Percentiles rank a stretch among this genome's conserved stretches.
phyloP scores from a whole-genome alignment of 2,329 filamentous ascomycete species.

The Sporothrix humicola region DNA sequence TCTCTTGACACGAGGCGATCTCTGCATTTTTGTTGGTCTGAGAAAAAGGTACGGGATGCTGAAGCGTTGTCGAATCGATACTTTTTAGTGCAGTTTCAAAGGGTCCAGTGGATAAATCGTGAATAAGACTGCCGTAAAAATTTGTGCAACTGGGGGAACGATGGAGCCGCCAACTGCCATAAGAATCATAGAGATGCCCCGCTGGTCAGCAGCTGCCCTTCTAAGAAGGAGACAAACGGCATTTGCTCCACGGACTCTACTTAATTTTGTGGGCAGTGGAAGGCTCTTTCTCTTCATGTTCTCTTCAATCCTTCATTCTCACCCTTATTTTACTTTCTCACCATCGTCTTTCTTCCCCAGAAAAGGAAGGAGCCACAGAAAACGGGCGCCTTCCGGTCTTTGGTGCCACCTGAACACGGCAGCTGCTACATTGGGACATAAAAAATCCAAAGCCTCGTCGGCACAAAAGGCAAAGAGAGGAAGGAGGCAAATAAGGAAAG shows the following conservation, averaged over 20 bases:
- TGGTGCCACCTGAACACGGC: constrained; percentile 1
- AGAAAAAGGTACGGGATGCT: not conserved
- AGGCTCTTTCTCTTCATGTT: not conserved
- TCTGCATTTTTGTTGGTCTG: not conserved
- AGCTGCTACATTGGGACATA: constrained; percentile 22
- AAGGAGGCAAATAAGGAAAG: constrained; percentile 11
- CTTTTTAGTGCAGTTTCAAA: not conserved
- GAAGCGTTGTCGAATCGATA: not conserved
- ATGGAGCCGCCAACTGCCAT: constrained; percentile 18
- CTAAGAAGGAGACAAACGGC: not conserved
- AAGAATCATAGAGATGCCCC: not conserved
- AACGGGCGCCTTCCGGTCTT: not conserved
- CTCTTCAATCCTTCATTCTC: not conserved
- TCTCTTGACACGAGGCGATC: not conserved
- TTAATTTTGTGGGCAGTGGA: constrained; percentile 8
- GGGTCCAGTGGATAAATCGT: not conserved
- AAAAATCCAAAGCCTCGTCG: constrained; percentile 16
- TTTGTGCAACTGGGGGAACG: not conserved
- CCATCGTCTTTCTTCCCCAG: not conserved
- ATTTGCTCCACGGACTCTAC: not conserved
- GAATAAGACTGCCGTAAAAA: not conserved
- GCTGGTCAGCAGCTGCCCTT: not conserved
- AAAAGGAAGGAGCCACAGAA: constrained; percentile 26
- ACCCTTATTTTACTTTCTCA: constrained; percentile 9
- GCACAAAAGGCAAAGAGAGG: constrained; percentile 12